Base-by-base conservation (phyloP, 1,139 yeast genomes). In the Yamadazyma friedrichii region DNA sequence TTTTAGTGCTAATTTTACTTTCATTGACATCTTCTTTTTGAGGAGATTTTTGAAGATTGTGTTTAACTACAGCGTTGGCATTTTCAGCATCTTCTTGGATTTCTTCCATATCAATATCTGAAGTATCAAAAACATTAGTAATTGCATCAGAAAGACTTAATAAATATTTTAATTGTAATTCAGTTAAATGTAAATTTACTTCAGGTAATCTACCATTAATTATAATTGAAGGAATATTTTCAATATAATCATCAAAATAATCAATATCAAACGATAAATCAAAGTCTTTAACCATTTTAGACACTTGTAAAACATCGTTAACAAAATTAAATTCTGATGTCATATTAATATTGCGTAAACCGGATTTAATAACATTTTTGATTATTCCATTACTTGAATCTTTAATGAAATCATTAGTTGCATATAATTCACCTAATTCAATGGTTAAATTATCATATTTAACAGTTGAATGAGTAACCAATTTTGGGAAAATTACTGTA, bases 341-440 rank as follows among this genome's bases (percentile, higher is more conserved):
- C 27, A 91, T 62, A 42, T 76, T 77, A 9, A 91, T 82, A 36
- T 88, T 81, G 32, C 93, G 68, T 16, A 94, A 68, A 1, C 96
- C 95, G 9, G 88, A 75, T 11, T 68, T 58, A 13, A 84, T 77
- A 11, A 74, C 57, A 49, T 84, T 83, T 37, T 81, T 51, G 3
- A 56, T 42, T 9, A 25, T 6, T 3, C 41, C 45, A 13, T 24
- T 15, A 22, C 42, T 42, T 20, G 24, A 6, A 8, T 20, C 24
- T 3, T 41, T 50, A 2, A 56, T 53, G 54, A 88, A 88, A 10
- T 64, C 62, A 59, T 91, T 93, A 4, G 74, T 67, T 17, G 91
- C 80, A 53, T 76, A 85, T 9, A 93, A 65, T 57, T 93, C 96
- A 47, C 99, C 99, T 42, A 91, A 69, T 52, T 87, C 80, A 5